Percentiles rank a stretch among this genome's conserved stretches.
These are phyloP conservation scores for Amylostereum chailletii DNA, from an alignment of 1,284 basidiomycete genomes.

Conservation along the genomic window DNA sequence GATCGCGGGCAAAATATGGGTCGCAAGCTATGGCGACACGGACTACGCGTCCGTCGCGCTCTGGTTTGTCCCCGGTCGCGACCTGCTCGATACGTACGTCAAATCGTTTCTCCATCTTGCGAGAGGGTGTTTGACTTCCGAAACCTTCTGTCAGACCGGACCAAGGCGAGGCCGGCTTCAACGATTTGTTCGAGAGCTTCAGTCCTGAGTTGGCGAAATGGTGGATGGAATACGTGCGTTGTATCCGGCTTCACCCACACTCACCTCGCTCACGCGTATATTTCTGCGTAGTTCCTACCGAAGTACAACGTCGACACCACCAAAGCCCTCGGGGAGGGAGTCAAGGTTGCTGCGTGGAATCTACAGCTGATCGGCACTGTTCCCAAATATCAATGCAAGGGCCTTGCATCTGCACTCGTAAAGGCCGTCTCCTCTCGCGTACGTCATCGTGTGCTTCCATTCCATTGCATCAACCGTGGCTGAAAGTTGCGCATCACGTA, in stretches of 20 bases:
- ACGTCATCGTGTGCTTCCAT: background rate
- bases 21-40: slow-evolving; percentile 5
- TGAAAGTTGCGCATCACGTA: background rate
- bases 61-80: slow-evolving; percentile 7
- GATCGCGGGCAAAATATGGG: slow-evolving; percentile 3
- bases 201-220: slow-evolving; percentile 1
- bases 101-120: background rate
- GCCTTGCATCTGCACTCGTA: slow-evolving; percentile 9
- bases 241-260: background rate
- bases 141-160: slow-evolving; percentile 2
- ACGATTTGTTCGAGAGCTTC: background rate
- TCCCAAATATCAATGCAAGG: slow-evolving; percentile 10
- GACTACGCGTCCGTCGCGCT: slow-evolving; percentile 5
- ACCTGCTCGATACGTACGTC: slow-evolving; percentile 6
- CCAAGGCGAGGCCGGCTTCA: slow-evolving; percentile 6
- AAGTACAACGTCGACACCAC: slow-evolving; percentile 7
- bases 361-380: slow-evolving; percentile 12
- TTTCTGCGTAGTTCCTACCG: slow-evolving; percentile 11
- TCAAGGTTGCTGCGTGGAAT: slow-evolving; percentile 13
- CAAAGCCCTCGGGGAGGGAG: slow-evolving; percentile 10
- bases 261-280: background rate
- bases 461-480: too few species aligned
- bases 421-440: slow-evolving; percentile 1
- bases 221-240: slow-evolving; percentile 9
- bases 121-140: background rate